phyloP scores from a whole-genome alignment of 1,284 basidiomycete species.

The Cutaneotrichosporon arboriforme region DNA sequence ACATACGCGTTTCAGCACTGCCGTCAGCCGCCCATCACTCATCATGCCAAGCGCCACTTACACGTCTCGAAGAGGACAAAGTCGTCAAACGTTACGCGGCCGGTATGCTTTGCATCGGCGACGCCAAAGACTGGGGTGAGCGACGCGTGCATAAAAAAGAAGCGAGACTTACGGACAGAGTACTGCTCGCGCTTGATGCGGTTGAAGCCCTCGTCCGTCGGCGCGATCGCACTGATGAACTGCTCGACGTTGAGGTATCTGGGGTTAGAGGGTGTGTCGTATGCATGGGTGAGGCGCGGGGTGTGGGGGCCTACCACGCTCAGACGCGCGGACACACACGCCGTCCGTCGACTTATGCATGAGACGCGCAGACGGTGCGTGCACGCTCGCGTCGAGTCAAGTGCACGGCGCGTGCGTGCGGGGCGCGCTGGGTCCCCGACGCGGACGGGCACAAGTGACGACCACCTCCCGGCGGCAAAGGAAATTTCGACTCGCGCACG shows the following conservation, averaged over 20 bases:
- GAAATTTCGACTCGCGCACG: too few relatives aligned
- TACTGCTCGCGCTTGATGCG: constrained; percentile 82
- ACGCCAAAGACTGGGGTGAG: constrained; percentile 65
- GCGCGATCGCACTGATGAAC: constrained; percentile 89
- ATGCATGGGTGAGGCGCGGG: too few relatives aligned
- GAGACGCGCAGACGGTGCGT: constrained; percentile 28
- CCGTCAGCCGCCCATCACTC: constrained; percentile 1
- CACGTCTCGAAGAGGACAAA: constrained; percentile 85
- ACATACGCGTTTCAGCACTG: constrained; percentile 42
- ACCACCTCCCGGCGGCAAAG: background rate
- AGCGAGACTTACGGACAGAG: constrained; percentile 53
- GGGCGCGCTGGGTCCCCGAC: background rate
- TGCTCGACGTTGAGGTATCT: constrained; percentile 73
- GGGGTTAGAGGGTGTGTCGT: background rate
- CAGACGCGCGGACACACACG: too few relatives aligned
- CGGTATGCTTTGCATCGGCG: constrained; percentile 71
- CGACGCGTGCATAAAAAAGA: background rate
- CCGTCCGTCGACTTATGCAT: too few relatives aligned
- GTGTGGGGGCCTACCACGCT: too few relatives aligned
- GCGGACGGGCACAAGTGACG: background rate
- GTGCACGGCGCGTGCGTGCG: background rate
- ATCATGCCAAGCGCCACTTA: constrained; percentile 18
- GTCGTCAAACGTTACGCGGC: constrained; percentile 85
- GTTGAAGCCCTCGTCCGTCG: constrained; percentile 65
- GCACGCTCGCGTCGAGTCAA: background rate